These are phyloP conservation scores for Sugiyamaella neomexicana DNA, from an alignment of 1,139 yeast species.

Conservation along the genomic window DNA sequence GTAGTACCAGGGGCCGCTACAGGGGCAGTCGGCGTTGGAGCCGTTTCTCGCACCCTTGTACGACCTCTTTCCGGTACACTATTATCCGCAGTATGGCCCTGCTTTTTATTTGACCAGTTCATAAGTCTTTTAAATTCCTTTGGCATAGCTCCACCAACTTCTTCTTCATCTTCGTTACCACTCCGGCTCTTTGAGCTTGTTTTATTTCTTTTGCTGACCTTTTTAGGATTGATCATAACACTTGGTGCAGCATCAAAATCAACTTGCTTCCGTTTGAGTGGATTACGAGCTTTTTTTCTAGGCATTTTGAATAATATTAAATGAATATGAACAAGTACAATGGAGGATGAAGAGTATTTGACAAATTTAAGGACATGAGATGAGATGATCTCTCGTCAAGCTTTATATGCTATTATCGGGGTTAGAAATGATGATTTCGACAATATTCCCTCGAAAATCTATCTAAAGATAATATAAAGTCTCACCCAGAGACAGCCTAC, in stretches of 20 bases:
- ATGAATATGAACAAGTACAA: background rate
- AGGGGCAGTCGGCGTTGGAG: background rate
- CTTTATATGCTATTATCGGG: no score
- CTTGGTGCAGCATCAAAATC: slow-evolving; percentile 33
- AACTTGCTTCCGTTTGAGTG: slow-evolving; percentile 31
- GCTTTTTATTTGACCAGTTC: slow-evolving; percentile 29
- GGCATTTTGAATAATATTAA: slow-evolving; percentile 28
- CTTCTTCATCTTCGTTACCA: slow-evolving; percentile 24
- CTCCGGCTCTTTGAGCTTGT: background rate
- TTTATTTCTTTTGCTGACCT: slow-evolving; percentile 21
- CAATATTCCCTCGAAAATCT: no score
- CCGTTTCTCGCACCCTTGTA: background rate
- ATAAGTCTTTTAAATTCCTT: slow-evolving; percentile 36
- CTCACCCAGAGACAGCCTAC: no score
- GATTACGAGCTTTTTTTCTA: slow-evolving; percentile 33
- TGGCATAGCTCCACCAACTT: slow-evolving; percentile 38
- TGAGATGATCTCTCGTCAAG: no score
- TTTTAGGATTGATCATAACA: slow-evolving; percentile 25
- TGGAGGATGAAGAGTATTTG: background rate
- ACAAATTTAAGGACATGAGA: background rate
- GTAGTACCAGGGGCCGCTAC: slow-evolving; percentile 10
- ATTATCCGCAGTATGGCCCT: slow-evolving; percentile 19
- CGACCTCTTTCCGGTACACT: slow-evolving; percentile 12
- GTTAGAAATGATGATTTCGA: no score
- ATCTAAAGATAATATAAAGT: no score